Evolutionary conservation across 208 protist genomes (phyloP).

Genomic region (Trypanosoma grayi): DNA sequence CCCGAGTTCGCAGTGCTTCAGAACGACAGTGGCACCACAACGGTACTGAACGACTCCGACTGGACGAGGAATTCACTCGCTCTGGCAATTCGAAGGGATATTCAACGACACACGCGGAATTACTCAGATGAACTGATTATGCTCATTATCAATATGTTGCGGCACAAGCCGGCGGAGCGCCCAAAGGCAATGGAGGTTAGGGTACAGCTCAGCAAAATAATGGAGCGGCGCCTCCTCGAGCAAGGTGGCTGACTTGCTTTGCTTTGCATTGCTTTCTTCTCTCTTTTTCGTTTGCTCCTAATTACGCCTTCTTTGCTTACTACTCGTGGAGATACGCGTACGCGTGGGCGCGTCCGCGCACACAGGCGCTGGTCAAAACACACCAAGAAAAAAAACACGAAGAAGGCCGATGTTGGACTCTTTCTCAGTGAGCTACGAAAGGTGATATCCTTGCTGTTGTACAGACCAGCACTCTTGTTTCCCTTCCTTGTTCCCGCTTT

Average conservation of each 20-base stretch:
- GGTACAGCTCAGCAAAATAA: constrained; percentile 40
- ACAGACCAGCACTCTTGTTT: no score
- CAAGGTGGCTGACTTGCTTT: constrained; percentile 13
- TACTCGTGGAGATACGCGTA: not conserved
- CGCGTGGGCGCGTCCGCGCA: not conserved
- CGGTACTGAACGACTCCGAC: constrained; percentile 51
- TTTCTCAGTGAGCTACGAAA: not conserved
- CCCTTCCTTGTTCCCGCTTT: no score
- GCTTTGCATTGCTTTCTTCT: not conserved
- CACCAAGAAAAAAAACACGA: not conserved
- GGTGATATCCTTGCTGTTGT: not conserved
- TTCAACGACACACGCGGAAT: constrained; percentile 21
- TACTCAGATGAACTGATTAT: constrained; percentile 64
- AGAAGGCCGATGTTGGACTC: not conserved
- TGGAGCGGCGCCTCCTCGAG: constrained; percentile 50
- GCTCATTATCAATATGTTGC: constrained; percentile 70
- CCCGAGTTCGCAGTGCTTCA: constrained; percentile 62
- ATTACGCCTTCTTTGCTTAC: not conserved
- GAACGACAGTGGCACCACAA: constrained; percentile 42
- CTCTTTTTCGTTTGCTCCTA: not conserved
- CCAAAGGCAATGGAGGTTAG: constrained; percentile 45
- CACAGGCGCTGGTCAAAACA: not conserved
- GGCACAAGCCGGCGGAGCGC: constrained; percentile 40
- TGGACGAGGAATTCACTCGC: constrained; percentile 52
- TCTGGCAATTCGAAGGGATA: constrained; percentile 42